Conservation (phyloP, 768 basidiomycete genomes). For the Mycena alexandri region DNA sequence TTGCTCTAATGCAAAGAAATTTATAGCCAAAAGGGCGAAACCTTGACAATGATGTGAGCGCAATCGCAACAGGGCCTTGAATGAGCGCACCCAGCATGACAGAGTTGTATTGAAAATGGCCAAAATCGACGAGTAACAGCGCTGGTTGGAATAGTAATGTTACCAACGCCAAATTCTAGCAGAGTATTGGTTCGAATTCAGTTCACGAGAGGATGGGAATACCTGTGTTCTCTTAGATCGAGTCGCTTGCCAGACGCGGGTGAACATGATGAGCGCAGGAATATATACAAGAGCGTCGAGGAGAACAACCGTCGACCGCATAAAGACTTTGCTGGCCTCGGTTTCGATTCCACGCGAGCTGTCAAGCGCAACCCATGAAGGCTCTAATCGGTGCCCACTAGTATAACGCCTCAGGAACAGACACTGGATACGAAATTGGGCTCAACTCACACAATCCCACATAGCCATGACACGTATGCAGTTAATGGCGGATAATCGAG, state of each 20-base stretch:
- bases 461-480: constrained; percentile 89
- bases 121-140: constrained; percentile 87
- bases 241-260: constrained; percentile 71
- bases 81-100: constrained; percentile 84
- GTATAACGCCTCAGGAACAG: not conserved
- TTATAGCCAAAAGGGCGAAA: constrained; percentile 75
- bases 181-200: constrained; percentile 25
- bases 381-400: constrained; percentile 57
- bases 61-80: not conserved
- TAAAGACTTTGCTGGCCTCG: constrained; percentile 74
- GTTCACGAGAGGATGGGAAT: constrained; percentile 9
- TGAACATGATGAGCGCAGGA: constrained; percentile 78
- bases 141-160: constrained; percentile 87
- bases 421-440: not conserved
- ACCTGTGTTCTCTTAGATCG: constrained; percentile 87
- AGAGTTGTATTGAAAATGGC: constrained; percentile 97
- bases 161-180: constrained; percentile 77
- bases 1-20: constrained; percentile 74
- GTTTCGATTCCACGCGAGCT: constrained; percentile 81
- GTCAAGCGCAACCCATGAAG: constrained; percentile 79
- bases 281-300: constrained; percentile 82
- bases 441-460: constrained; percentile 75
- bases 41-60: constrained; percentile 55
- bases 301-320: constrained; percentile 81
- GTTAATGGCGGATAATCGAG: constrained; percentile 96